Percentiles rank a stretch among this genome's conserved stretches.
Conservation (phyloP, 2,329 filamentous ascomycete genomes). For the Penicillium sp. region DNA sequence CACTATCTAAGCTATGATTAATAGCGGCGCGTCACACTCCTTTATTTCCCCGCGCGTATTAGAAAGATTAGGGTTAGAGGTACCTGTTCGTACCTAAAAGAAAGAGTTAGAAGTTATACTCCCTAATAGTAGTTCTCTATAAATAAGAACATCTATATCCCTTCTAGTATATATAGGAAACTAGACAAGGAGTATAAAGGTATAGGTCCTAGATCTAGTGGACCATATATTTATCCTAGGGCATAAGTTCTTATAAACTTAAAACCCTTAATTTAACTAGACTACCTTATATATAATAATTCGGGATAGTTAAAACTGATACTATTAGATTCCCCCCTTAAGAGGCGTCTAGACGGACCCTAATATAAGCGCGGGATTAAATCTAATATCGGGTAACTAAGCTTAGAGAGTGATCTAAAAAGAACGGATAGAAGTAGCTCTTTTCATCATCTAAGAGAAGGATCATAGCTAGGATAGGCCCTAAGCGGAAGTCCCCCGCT, state of each 20-base stretch:
- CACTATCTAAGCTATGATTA: neutral
- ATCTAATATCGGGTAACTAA: neutral
- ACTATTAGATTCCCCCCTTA: neutral
- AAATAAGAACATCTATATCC: neutral
- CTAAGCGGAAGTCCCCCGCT: no score
- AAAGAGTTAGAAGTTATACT: neutral
- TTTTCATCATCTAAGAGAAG: no score
- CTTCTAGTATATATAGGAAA: neutral
- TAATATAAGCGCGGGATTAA: accelerated
- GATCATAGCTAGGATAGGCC: no score
- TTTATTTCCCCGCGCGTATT: neutral
- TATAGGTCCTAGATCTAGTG: neutral
- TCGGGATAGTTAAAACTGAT: neutral
- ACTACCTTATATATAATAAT: neutral
- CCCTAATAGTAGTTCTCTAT: neutral
- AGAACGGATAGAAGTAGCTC: no score
- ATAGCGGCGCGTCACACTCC: neutral
- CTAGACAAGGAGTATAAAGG: neutral
- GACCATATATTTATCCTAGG: neutral
- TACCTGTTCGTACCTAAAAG: neutral
- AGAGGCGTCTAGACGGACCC: neutral
- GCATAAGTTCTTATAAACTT: neutral
- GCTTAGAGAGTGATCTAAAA: no score
- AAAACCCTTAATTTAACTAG: neutral
- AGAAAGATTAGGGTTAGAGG: neutral